These are phyloP conservation scores for Phytophthora europaea DNA, from an alignment of 352 stramenopile genomes.

Conservation along the genomic window DNA sequence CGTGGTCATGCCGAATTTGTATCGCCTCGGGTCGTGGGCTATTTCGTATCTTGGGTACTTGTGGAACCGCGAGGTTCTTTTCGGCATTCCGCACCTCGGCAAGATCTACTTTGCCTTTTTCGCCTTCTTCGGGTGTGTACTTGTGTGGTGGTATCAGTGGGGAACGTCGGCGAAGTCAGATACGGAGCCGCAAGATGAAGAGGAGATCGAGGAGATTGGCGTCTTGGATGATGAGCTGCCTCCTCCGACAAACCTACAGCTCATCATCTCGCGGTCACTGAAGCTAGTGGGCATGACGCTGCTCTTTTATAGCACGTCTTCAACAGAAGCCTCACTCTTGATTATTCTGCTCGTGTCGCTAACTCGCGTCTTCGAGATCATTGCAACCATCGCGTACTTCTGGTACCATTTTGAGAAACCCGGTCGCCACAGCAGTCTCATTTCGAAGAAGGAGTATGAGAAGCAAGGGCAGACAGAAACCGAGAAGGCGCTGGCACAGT, in stretches of 20 bases:
- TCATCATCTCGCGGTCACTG: conserved; percentile 63
- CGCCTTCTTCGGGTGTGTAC: conserved; percentile 67
- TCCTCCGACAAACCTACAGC: conserved; percentile 72
- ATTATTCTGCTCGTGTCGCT: conserved; percentile 77
- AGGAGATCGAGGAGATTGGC: conserved; percentile 77
- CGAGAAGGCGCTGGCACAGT: conserved; percentile 73
- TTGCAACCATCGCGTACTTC: conserved; percentile 77
- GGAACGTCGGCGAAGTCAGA: conserved; percentile 61
- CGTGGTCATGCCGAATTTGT: conserved; percentile 81
- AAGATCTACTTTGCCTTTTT: conserved; percentile 91
- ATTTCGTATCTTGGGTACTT: conserved; percentile 70
- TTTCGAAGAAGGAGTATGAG: conserved; percentile 81
- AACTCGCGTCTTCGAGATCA: conserved; percentile 78
- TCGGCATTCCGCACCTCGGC: conserved; percentile 82
- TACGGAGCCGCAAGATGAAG: conserved; percentile 58
- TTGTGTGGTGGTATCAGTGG: conserved; percentile 92
- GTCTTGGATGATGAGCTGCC: conserved; percentile 70
- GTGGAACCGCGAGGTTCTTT: conserved; percentile 75
- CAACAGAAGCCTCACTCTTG: conserved; percentile 75
- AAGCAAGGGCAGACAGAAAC: conserved; percentile 75
- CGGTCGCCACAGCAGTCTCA: conserved; percentile 73
- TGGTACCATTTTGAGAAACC: conserved; percentile 87
- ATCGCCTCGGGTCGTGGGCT: conserved; percentile 69
- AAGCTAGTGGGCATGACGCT: conserved; percentile 73
- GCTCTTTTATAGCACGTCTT: conserved; percentile 88